Percentiles rank a stretch among this genome's conserved stretches.
phyloP scores from a whole-genome alignment of 1,284 basidiomycete genomes.

The Stygiomarasmius scandens region DNA sequence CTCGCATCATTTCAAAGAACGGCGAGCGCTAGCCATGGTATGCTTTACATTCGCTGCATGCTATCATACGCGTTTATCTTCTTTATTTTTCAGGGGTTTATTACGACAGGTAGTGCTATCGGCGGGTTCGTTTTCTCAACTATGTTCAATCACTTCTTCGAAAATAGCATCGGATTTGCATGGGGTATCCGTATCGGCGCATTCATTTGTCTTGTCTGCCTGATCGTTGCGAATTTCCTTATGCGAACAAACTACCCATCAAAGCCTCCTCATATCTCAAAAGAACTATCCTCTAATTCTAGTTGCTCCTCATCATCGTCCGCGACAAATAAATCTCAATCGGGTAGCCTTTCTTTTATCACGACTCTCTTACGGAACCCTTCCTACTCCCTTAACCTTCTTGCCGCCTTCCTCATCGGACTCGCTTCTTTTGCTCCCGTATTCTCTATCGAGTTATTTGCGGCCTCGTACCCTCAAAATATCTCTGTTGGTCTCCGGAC shows the following conservation, averaged over 20 bases:
- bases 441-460: constrained; percentile 8
- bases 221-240: constrained; percentile 3
- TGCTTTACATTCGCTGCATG: too few species aligned
- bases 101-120: constrained; percentile 5
- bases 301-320: not conserved
- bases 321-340: not conserved
- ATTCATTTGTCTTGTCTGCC: constrained; percentile 6
- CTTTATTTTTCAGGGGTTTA: constrained; percentile 3
- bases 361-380: not conserved
- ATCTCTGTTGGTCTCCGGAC: not conserved
- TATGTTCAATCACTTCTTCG: constrained; percentile 9
- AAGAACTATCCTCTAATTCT: not conserved
- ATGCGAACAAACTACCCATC: constrained; percentile 5
- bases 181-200: constrained; percentile 11
- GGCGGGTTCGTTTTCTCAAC: constrained; percentile 10
- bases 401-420: not conserved
- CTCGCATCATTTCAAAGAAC: constrained; percentile 18
- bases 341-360: not conserved
- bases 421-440: constrained; percentile 5
- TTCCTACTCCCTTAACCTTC: constrained; percentile 3
- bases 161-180: constrained; percentile 1
- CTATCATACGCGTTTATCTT: too few species aligned
- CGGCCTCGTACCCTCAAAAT: not conserved
- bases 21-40: constrained; percentile 20
- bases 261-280: not conserved